Percentiles rank a stretch among this genome's conserved stretches.
Evolutionary conservation across 805 yeast species (phyloP).

Genomic region (Sugiyamaella boreocaroliniensis): DNA sequence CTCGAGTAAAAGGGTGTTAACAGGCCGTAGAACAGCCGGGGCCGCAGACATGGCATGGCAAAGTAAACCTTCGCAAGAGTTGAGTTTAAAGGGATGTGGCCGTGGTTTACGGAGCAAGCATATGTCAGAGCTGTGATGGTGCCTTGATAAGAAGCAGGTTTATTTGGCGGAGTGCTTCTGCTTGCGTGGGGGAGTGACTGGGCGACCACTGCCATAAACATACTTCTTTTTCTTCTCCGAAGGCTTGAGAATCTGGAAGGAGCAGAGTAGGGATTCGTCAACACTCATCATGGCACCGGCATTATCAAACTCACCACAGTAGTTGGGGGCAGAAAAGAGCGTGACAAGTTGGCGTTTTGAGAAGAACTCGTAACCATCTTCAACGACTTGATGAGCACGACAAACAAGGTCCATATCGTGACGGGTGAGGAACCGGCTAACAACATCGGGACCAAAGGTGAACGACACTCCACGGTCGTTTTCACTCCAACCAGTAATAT

Average conservation of each 20-base stretch:
- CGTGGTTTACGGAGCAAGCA: not conserved
- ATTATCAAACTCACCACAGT: constrained; percentile 97
- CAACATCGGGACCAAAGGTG: constrained; percentile 99
- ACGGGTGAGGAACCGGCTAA: constrained; percentile 88
- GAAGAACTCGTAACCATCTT: constrained; percentile 97
- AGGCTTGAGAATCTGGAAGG: constrained; percentile 88
- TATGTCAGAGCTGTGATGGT: too few relatives aligned
- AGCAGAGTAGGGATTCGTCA: constrained; percentile 91
- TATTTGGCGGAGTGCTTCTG: constrained; percentile 25
- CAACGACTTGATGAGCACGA: constrained; percentile 98
- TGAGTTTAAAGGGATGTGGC: not conserved
- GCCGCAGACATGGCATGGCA: not conserved
- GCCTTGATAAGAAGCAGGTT: not conserved
- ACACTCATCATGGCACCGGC: constrained; percentile 99
- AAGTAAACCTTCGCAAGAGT: not conserved
- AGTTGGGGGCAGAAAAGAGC: constrained; percentile 92
- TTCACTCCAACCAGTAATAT: constrained; percentile 97
- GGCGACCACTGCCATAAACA: constrained; percentile 43
- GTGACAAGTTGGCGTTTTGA: constrained; percentile 94
- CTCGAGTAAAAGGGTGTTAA: not conserved
- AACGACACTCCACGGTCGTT: constrained; percentile 98
- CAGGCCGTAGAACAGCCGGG: not conserved
- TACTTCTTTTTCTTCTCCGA: constrained; percentile 91
- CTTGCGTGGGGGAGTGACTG: constrained; percentile 55
- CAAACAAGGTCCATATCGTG: constrained; percentile 98